Percentiles rank a stretch among this genome's conserved stretches.
Evolutionary conservation across 331 rosid genomes (phyloP).

Genomic region (Dryas integrifolia): DNA sequence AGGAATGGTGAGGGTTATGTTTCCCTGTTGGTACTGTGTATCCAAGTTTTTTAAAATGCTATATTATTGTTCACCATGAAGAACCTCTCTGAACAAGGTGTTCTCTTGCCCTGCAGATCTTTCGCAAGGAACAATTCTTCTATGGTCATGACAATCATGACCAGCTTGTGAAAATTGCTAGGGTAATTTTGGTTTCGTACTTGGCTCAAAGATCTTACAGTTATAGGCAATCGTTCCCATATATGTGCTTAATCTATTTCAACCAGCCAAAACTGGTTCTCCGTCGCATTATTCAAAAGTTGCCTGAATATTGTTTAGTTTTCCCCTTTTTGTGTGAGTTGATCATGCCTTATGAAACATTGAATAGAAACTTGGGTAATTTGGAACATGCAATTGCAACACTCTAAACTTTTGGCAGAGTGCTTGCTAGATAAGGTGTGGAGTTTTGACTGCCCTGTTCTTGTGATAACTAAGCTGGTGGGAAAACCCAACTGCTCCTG

Average conservation of each 20-base stretch:
- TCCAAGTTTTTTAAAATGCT: background rate
- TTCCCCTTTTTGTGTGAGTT: background rate
- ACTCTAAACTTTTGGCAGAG: background rate
- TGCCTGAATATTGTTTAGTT: background rate
- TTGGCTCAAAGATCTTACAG: background rate
- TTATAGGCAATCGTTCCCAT: background rate
- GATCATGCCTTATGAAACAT: background rate
- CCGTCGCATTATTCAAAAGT: background rate
- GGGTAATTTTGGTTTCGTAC: slow-evolving; percentile 24
- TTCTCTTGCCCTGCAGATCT: slow-evolving; percentile 29
- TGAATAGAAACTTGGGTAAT: background rate
- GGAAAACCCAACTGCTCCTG: no score
- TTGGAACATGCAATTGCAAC: background rate
- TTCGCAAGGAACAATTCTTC: slow-evolving; percentile 52
- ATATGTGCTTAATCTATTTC: background rate
- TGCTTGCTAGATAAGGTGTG: background rate
- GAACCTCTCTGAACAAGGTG: background rate
- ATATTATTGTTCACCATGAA: background rate
- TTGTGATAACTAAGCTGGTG: background rate
- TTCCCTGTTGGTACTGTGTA: background rate
- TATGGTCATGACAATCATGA: slow-evolving; percentile 50
- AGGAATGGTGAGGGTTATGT: slow-evolving; percentile 39
- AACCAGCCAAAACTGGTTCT: background rate
- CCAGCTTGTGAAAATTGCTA: slow-evolving; percentile 45
- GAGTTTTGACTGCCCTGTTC: background rate